Percentiles rank a stretch among this genome's conserved stretches.
phyloP scores from a whole-genome alignment of 345 rosid genomes.

The Eutrema japonicum region DNA sequence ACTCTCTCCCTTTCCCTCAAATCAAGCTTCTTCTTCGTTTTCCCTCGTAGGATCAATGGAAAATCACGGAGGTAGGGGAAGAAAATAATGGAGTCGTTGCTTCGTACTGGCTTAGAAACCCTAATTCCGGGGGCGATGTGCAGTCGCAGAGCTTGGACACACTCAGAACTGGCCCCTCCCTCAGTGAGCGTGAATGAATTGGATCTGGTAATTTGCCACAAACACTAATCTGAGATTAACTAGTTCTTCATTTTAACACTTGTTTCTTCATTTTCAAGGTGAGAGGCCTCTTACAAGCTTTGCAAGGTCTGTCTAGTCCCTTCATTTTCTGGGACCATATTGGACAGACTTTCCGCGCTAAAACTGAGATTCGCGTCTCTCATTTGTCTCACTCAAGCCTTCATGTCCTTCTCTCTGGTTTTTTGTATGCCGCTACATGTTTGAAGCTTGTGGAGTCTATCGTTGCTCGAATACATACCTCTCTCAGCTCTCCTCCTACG shows the following conservation, averaged over 20 bases:
- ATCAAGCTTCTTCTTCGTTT: constrained; percentile 14
- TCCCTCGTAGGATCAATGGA: constrained; percentile 5
- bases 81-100: constrained; percentile 46
- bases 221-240: not conserved
- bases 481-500: constrained; percentile 53
- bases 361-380: constrained; percentile 59
- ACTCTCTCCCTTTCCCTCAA: not conserved
- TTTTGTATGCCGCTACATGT: constrained; percentile 75
- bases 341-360: constrained; percentile 49
- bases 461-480: constrained; percentile 47
- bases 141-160: constrained; percentile 24
- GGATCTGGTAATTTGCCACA: constrained; percentile 55
- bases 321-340: constrained; percentile 65
- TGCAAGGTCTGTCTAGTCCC: constrained; percentile 79
- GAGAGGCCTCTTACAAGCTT: constrained; percentile 62
- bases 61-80: constrained; percentile 4
- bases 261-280: constrained; percentile 43
- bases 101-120: constrained; percentile 42
- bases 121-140: constrained; percentile 37
- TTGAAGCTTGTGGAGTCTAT: constrained; percentile 65
- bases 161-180: constrained; percentile 5
- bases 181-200: constrained; percentile 57
- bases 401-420: constrained; percentile 58
- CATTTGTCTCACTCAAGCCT: constrained; percentile 78
- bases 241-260: no score